Evolutionary conservation across 139 green algal genomes (phyloP), one percentile per base, ranked within the genome.

Genomic region (Deuterostichococcus epilithicus): DNA sequence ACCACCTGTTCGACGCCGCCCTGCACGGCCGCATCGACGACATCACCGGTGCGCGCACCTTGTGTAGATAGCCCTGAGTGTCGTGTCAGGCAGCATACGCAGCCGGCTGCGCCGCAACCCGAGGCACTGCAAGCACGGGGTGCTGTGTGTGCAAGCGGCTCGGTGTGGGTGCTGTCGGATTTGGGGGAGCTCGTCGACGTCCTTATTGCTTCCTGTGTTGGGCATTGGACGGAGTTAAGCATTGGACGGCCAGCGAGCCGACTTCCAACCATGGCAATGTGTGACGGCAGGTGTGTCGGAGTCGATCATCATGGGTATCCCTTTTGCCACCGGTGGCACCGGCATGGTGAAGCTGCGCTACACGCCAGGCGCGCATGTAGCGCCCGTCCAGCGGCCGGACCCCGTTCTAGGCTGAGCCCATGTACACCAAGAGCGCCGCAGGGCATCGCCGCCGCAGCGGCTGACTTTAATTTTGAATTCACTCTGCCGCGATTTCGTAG

Each of bases 281-380:
- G 35, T 5, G 5, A 6, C 1, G 65, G 82, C 88, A 69, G 94
- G 94, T 8, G 95, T 98, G 37, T 90, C 72, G 33, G 96, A 99
- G 88, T 93, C 81, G 76, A 99, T 99, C 91, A 99, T 99, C 83
- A 98, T 99, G 95, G 96, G 96, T 47, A 97, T 97, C 35, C 96
- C 96, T 58, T 98, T 99, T 94, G 93, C 93, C 35, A 90, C 93
- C 0, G 52, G 52, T 20, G 96, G 96, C 36, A 99, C 96, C 0
- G 96, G 96, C 25, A 81, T 98, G 73, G 97, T 99, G 82, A 91
- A 93, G 74, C 45, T 93, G 32, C 34, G 85, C 44, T 74, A 86
- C 10, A 37, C 30, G 30, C 5, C 30, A 10, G 30, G 3, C 3
- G 30, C 63, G 23, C 30, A 69, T 8, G 63, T 37, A 13, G 63